A percentile compares a stretch with the other conserved stretches of the same genome.
Conservation (phyloP, 345 rosid species). For the Bruguiera gymnorhiza region DNA sequence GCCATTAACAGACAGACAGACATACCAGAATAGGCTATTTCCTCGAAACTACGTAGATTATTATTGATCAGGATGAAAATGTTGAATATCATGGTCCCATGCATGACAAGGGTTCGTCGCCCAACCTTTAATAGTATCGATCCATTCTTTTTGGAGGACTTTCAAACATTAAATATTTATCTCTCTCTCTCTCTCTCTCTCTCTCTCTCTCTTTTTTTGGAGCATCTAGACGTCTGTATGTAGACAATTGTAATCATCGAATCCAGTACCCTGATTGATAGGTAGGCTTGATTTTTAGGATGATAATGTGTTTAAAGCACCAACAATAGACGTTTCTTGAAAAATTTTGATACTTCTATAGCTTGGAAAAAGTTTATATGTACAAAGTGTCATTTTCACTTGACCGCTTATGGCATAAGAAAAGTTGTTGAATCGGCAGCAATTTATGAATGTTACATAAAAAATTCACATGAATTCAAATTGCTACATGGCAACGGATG, state of each 20-base stretch:
- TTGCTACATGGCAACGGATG: neutral
- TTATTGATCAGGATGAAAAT: neutral
- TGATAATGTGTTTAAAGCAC: neutral
- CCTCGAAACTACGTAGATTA: constrained; percentile 27
- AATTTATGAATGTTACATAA: constrained; percentile 17
- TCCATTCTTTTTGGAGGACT: constrained; percentile 32
- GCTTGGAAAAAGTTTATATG: neutral
- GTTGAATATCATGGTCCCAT: neutral
- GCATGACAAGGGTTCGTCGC: neutral
- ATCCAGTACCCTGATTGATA: neutral
- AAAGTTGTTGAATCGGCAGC: constrained; percentile 13
- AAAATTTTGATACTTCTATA: neutral
- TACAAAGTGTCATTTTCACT: neutral
- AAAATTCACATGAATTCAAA: constrained; percentile 27
- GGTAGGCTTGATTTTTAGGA: constrained; percentile 3
- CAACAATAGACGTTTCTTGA: no score
- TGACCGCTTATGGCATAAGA: constrained; percentile 3
- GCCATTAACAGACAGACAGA: constrained; percentile 8
- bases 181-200: constrained; percentile 1
- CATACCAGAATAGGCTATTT: constrained; percentile 17
- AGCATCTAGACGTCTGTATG: constrained; percentile 43
- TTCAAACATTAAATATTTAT: constrained; percentile 2
- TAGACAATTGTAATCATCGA: constrained; percentile 30
- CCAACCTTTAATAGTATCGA: neutral
- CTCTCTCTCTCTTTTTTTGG: neutral